Conservation (phyloP, 768 basidiomycete species). For the Coprinopsis marcescibilis region DNA sequence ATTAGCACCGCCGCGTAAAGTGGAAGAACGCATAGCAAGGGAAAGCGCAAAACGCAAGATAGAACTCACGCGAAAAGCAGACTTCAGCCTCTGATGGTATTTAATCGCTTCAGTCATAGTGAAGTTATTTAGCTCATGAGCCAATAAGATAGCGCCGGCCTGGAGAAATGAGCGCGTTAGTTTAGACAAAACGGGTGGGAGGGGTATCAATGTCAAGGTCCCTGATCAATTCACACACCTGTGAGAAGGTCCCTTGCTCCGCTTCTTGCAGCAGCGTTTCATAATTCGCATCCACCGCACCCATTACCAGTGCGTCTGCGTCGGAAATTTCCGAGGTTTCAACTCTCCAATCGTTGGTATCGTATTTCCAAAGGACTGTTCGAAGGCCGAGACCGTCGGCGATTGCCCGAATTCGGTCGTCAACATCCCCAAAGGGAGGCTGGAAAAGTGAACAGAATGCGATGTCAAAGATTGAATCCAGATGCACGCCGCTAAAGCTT, state of each 20-base stretch:
- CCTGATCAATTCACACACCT: slow-evolving; percentile 20
- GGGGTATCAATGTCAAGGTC: neutral
- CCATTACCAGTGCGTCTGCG: slow-evolving; percentile 15
- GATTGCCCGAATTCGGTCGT: slow-evolving; percentile 72
- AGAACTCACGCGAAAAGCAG: slow-evolving; percentile 38
- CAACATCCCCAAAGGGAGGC: slow-evolving; percentile 66
- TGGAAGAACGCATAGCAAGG: neutral
- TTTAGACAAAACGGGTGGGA: neutral
- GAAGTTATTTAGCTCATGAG: slow-evolving; percentile 55
- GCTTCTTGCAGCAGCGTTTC: slow-evolving; percentile 44
- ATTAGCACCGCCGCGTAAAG: neutral
- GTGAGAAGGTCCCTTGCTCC: slow-evolving; percentile 33
- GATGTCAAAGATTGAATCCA: neutral
- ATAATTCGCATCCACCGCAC: slow-evolving; percentile 47
- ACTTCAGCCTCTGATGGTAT: slow-evolving; percentile 38
- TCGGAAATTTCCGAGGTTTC: slow-evolving; percentile 39
- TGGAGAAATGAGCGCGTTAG: slow-evolving; percentile 14
- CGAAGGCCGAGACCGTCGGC: slow-evolving; percentile 60
- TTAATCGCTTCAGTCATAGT: slow-evolving; percentile 60
- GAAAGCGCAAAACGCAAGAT: neutral
- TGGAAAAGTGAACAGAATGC: slow-evolving; percentile 13
- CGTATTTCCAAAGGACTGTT: slow-evolving; percentile 70
- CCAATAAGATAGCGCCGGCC: slow-evolving; percentile 48
- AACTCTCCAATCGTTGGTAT: slow-evolving; percentile 70
- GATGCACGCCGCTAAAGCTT: slow-evolving; percentile 10